Percentiles rank a stretch among this genome's conserved stretches.
phyloP scores from a whole-genome alignment of 148 eudicot genomes.

The Nepenthes mirabilis region DNA sequence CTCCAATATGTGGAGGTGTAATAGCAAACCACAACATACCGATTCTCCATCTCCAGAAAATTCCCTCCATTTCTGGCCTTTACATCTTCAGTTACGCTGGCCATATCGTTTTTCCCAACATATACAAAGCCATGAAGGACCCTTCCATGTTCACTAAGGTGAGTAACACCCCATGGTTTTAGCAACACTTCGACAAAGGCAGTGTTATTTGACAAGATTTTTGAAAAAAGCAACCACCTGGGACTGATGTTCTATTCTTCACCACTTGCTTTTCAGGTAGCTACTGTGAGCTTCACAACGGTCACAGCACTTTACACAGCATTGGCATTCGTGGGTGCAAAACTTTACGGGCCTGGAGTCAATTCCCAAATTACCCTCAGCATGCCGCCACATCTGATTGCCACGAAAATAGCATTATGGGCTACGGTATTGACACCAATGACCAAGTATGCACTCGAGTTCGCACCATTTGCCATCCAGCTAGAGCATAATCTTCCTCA shows the following conservation, averaged over 20 bases:
- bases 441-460: conserved; percentile 73
- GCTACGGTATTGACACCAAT: conserved; percentile 74
- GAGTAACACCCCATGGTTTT: not conserved
- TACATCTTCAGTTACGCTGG: conserved; percentile 62
- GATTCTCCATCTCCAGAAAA: conserved; percentile 31
- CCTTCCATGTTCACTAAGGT: conserved; percentile 66
- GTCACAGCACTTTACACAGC: conserved; percentile 43
- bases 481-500: conserved; percentile 41
- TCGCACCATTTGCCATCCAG: conserved; percentile 55
- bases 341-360: conserved; percentile 50
- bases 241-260: not conserved
- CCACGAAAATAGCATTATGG: conserved; percentile 67
- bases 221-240: not conserved
- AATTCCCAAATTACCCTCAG: conserved; percentile 69
- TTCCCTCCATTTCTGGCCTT: conserved; percentile 60
- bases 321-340: conserved; percentile 66
- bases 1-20: conserved; percentile 37
- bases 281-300: conserved; percentile 51
- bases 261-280: conserved; percentile 27
- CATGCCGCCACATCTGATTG: conserved; percentile 40
- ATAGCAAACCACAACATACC: conserved; percentile 32
- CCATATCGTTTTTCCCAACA: conserved; percentile 67
- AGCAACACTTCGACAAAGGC: not conserved
- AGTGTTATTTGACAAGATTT: not conserved
- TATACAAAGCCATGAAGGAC: conserved; percentile 57